Evolutionary conservation across 208 protist genomes (phyloP).

Genomic region (Leishmania guyanensis): DNA sequence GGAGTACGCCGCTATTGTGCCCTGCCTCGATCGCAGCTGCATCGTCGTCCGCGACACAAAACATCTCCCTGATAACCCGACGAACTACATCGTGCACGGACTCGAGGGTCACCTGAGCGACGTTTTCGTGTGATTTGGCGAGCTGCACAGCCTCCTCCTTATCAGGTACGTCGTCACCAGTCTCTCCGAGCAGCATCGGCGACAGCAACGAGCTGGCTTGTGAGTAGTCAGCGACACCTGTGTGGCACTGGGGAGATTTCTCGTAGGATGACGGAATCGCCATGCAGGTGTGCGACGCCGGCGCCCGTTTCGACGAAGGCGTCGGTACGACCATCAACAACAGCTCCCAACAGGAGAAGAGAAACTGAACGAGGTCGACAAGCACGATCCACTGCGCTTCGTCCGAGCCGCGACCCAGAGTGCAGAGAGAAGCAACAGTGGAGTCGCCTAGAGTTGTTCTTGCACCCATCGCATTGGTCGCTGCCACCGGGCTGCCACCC

Average conservation of each 20-base stretch:
- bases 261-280: not conserved
- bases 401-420: not conserved
- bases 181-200: not conserved
- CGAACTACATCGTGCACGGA: not conserved
- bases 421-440: not conserved
- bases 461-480: not conserved
- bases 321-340: not conserved
- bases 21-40: not conserved
- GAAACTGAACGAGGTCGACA: slow-evolving; percentile 21
- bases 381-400: slow-evolving; percentile 8
- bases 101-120: not conserved
- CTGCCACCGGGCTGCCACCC: too few species aligned
- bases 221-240: not conserved
- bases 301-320: not conserved
- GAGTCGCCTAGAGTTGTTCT: not conserved
- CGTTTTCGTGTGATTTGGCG: not conserved
- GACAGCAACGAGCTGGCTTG: not conserved
- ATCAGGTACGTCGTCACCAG: not conserved
- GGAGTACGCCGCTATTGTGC: not conserved
- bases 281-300: not conserved
- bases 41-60: slow-evolving; percentile 2
- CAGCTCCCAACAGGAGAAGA: slow-evolving; percentile 31
- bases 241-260: not conserved
- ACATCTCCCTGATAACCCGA: not conserved
- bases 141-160: not conserved